Percentiles rank a stretch among this genome's conserved stretches.
phyloP scores from a whole-genome alignment of 2,329 filamentous ascomycete species.

The Aspergillus texensis region DNA sequence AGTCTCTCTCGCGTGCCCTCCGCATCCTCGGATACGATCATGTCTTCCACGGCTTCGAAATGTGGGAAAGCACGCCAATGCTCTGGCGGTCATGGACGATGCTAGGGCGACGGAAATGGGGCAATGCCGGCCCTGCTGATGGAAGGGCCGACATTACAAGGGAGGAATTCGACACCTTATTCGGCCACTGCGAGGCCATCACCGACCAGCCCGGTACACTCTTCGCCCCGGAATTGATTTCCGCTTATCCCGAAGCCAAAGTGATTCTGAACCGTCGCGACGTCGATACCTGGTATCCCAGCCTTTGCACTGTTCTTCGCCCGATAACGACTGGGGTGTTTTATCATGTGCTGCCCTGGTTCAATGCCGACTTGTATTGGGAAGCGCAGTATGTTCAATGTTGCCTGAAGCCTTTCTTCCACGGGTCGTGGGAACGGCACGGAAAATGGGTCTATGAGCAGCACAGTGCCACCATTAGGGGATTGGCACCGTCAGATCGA shows the following conservation, averaged over 20 bases:
- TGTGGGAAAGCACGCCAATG: slow-evolving; percentile 14
- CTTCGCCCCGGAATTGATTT: slow-evolving; percentile 25
- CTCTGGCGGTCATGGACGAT: slow-evolving; percentile 12
- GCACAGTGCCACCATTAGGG: slow-evolving; percentile 11
- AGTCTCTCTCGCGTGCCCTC: slow-evolving; percentile 29
- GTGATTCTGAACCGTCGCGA: slow-evolving; percentile 28
- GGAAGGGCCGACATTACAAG: not conserved
- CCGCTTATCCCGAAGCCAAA: slow-evolving; percentile 28
- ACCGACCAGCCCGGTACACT: slow-evolving; percentile 20
- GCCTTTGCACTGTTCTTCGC: slow-evolving; percentile 3
- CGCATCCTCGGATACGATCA: slow-evolving; percentile 13
- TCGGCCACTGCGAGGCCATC: slow-evolving; percentile 21
- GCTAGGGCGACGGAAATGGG: not conserved
- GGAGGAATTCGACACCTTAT: slow-evolving; percentile 13
- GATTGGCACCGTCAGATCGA: slow-evolving; percentile 2
- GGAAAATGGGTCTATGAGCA: slow-evolving; percentile 17
- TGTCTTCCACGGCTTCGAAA: too few species aligned
- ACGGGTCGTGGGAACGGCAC: slow-evolving; percentile 8
- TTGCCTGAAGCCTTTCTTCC: slow-evolving; percentile 1
- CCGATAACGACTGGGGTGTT: not conserved
- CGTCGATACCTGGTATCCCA: slow-evolving; percentile 20
- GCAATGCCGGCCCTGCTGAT: not conserved
- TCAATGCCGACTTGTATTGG: slow-evolving; percentile 17
- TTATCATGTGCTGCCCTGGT: slow-evolving; percentile 8
- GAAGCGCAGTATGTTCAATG: slow-evolving; percentile 4